Conservation (phyloP, 257 asterid species). For the Solanum habrochaites region DNA sequence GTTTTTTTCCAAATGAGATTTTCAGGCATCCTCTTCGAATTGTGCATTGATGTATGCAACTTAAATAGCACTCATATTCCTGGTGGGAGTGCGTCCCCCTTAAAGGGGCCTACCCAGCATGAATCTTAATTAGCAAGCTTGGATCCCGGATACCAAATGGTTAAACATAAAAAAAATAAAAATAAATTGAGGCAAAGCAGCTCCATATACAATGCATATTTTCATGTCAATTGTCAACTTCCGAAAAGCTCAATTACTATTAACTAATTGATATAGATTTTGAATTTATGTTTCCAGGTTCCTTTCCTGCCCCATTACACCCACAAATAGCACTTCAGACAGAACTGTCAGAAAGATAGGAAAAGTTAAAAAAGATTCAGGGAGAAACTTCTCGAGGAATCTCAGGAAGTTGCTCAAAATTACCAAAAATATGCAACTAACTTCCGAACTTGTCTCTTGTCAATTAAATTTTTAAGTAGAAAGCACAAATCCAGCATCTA, state of each 20-base stretch:
- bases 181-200: not conserved
- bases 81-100: not conserved
- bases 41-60: not conserved
- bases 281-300: not conserved
- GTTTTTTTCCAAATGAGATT: not conserved
- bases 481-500: not conserved
- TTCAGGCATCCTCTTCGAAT: not conserved
- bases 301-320: not conserved
- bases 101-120: not conserved
- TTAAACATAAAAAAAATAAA: not conserved
- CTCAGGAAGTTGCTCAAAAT: not conserved
- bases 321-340: not conserved
- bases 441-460: not conserved
- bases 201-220: not conserved
- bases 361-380: not conserved
- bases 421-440: not conserved
- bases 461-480: not conserved
- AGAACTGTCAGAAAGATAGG: not conserved
- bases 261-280: not conserved
- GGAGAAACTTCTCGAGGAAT: not conserved
- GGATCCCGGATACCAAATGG: not conserved
- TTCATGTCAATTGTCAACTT: not conserved
- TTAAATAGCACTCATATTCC: not conserved
- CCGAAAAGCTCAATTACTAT: not conserved
- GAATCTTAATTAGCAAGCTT: not conserved